Percentiles rank a stretch among this genome's conserved stretches.
phyloP scores from a whole-genome alignment of 768 basidiomycete species.

The Rhodocollybia butyracea region DNA sequence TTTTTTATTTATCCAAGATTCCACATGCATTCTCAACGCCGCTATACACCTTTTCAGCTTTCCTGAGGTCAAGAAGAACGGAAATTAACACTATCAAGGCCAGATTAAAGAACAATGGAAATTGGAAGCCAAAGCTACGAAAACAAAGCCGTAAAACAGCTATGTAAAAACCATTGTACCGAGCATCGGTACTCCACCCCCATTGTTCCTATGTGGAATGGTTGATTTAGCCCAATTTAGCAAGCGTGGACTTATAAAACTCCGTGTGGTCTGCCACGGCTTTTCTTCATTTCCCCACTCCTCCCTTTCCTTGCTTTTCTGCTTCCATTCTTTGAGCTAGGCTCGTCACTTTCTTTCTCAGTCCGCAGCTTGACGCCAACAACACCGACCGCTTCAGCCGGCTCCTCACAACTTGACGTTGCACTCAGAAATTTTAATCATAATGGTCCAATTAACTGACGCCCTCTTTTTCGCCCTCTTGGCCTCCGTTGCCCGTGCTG shows the following conservation, averaged over 20 bases:
- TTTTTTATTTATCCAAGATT: no score
- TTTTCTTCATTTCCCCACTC: neutral
- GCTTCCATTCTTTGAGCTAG: constrained; percentile 2
- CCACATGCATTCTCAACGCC: no score
- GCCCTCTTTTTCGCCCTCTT: constrained; percentile 28
- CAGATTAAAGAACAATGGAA: no score
- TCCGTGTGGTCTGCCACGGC: neutral
- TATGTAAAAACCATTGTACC: no score
- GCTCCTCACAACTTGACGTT: neutral
- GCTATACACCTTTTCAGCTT: no score
- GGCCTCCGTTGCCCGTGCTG: constrained; percentile 28
- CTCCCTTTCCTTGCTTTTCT: neutral
- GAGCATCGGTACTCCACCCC: no score
- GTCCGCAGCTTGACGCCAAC: constrained; percentile 4
- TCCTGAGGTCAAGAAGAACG: no score
- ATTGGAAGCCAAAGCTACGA: no score
- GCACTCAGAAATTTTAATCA: constrained; percentile 7
- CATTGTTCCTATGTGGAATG: no score
- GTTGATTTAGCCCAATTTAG: neutral
- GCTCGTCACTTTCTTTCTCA: constrained; percentile 5
- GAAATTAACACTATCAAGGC: no score
- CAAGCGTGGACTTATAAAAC: neutral
- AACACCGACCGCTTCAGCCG: neutral
- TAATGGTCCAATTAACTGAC: constrained; percentile 30
- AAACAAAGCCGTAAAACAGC: no score